Conservation (phyloP, 139 green algal species). For the Chara braunii region DNA sequence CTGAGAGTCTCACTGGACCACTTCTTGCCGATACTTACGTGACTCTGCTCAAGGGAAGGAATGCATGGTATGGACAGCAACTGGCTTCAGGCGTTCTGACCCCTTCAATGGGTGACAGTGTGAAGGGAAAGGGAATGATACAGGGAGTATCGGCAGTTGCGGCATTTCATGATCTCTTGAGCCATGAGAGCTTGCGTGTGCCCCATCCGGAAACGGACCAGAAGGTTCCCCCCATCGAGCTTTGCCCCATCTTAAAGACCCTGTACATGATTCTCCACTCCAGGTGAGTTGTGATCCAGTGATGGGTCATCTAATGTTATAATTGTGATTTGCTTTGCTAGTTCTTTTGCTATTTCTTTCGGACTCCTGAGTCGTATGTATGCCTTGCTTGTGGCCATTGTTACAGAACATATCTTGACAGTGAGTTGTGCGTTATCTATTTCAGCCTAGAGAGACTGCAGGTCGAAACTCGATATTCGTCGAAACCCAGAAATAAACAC, state of each 20-base stretch:
- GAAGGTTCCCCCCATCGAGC: slow-evolving; percentile 14
- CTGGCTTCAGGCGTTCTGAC: slow-evolving; percentile 9
- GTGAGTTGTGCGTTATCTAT: not conserved
- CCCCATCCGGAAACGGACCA: slow-evolving; percentile 13
- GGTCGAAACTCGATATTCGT: not conserved
- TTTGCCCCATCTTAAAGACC: slow-evolving; percentile 33
- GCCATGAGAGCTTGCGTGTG: not conserved
- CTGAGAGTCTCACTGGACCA: slow-evolving; percentile 28
- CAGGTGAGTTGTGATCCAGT: slow-evolving; percentile 6
- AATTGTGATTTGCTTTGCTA: no score
- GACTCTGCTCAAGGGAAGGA: slow-evolving; percentile 39
- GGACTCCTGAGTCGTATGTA: not conserved
- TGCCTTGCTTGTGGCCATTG: not conserved
- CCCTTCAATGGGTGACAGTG: slow-evolving; percentile 21
- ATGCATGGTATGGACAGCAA: slow-evolving; percentile 38
- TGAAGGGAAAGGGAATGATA: slow-evolving; percentile 41
- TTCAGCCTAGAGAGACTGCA: not conserved
- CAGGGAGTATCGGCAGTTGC: slow-evolving; percentile 38
- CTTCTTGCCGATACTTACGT: slow-evolving; percentile 42
- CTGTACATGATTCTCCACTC: slow-evolving; percentile 37
- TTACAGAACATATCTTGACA: not conserved
- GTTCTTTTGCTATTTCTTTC: not conserved
- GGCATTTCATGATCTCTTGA: slow-evolving; percentile 33
- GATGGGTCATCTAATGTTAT: no score
- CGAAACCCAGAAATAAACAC: no score